Base-by-base conservation (phyloP, 2,329 filamentous ascomycete genomes). In the Pseudopithomyces chartarum region DNA sequence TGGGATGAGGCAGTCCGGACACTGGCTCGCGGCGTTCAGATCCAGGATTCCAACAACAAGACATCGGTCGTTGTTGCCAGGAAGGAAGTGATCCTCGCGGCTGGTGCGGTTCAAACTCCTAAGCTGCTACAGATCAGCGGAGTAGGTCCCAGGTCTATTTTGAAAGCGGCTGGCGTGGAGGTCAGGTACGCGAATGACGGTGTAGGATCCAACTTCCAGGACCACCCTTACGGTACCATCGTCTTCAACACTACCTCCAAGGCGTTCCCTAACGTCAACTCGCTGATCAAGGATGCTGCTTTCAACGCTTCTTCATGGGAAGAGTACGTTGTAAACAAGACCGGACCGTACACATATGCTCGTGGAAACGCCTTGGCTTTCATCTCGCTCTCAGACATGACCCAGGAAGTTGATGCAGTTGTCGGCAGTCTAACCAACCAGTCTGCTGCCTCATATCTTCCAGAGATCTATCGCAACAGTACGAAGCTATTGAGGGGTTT, bases 51-150 rank as follows among this genome's bases (percentile, higher is more conserved):
- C n/a, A 50, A 55, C 10, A 52, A 56, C n/a, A 60, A 63, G 36
- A 60, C 47, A 2, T 57, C 52, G 11, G 15, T 20, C n/a, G 43
- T 45, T n/a, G 17, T 32, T 17, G 43, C 43, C 5, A 20, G 11
- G 51, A 70, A 67, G 51, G 87, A 89, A 64, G 80, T 89, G 10
- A 80, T 90, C 23, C 69, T 90, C 1, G 84, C 84, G 1, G 87
- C 87, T 1, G 82, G 79, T 26, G 75, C 69, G 84, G 48, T 80
- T 82, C 62, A 85, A 82, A 8, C 87, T 81, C 2, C 84, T 82
- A 70, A 75, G 88, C 17, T 79, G 86, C 15, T 75, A 7, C 67
- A 73, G 55, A 60, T 73, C 13, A 71, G 67, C 48, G 73, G 73
- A 23, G 56, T 75, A 23, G 73, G 73, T 12, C 68, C 69, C 26